phyloP scores from a whole-genome alignment of 495 filamentous ascomycete species.

The Talaromyces ruber region DNA sequence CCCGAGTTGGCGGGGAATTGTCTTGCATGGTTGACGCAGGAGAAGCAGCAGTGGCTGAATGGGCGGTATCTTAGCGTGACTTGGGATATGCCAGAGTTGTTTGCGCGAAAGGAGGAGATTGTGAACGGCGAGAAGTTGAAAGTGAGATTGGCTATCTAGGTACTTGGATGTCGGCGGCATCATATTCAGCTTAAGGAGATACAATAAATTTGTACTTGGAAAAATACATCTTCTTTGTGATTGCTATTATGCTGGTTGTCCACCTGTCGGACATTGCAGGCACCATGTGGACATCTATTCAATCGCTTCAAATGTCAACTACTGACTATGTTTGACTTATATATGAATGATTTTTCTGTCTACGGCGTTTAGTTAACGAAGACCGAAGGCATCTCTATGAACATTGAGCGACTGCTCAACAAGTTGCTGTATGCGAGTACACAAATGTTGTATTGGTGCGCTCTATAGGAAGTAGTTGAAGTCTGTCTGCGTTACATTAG shows the following conservation, averaged over 20 bases:
- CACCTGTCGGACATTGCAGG: no score
- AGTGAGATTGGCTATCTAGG: constrained; percentile 24
- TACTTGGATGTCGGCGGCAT: not conserved
- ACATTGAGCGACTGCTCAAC: no score
- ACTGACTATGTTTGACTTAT: no score
- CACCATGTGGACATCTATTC: not conserved
- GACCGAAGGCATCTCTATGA: no score
- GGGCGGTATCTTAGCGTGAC: constrained; percentile 36
- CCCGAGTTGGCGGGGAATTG: constrained; percentile 37
- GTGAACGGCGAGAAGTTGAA: constrained; percentile 32
- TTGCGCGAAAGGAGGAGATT: constrained; percentile 34
- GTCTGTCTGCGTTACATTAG: no score
- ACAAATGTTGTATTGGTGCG: no score
- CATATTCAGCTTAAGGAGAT: not conserved
- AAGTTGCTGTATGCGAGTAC: no score
- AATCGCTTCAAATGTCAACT: no score
- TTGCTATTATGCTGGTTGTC: no score
- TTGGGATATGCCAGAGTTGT: constrained; percentile 43
- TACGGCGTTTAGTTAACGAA: no score
- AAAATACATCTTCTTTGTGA: not conserved
- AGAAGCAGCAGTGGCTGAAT: constrained; percentile 41
- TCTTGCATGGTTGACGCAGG: constrained; percentile 35
- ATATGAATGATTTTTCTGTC: no score
- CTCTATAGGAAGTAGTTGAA: no score
- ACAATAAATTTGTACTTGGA: not conserved